Evolutionary conservation across 2,329 filamentous ascomycete genomes (phyloP), one percentile per base, ranked within the genome.

Genomic region (Aureobasidium sp.): DNA sequence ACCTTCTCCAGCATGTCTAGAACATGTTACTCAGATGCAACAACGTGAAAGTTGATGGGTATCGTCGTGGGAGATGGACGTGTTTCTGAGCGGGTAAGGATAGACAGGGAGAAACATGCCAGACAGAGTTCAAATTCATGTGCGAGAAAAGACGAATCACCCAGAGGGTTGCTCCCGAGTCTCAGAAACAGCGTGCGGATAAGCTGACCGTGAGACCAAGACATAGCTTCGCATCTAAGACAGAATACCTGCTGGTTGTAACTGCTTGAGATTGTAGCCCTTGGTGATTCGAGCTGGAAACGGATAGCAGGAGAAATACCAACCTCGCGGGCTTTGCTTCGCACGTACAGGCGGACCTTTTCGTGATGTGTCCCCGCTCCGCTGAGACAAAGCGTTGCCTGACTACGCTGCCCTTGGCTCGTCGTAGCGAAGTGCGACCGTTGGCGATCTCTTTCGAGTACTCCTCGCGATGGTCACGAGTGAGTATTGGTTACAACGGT

Each of bases 1-100:
- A 58, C 54, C 54, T 58, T 58, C 54, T 32, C 45, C 44, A 50
- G 10, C 57, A 59, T 59, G 57, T 59, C 57, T 59, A 50, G 45
- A 50, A 59, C 57, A 59, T 59, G 57, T 59, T 59, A 59, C 57
- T 59, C 57, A 59, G 57, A 50, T 59, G 41, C 42, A 27, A 47
- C 42, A 58, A 58, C 54, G 54, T 58, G 54, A 44, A 48, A 39
- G 42, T 47, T 57, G 53, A 37, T 48, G 25, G 42, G 8, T 47
- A 39, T 58, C 30, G 54, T 58, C 25, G 32, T 47, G 42, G 34
- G 41, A 37, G 41, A 48, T 36, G 53, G 41, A 45, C 14, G 45
- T 49, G 57, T 49, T 49, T 59, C 54, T 59, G 27, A 59, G 57
- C 57, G 57, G 57, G 57, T 59, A 59, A 50, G 57, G 57, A 59